These are phyloP conservation scores for Mucuna pruriens DNA, from an alignment of 306 rosid genomes.

Conservation along the genomic window DNA sequence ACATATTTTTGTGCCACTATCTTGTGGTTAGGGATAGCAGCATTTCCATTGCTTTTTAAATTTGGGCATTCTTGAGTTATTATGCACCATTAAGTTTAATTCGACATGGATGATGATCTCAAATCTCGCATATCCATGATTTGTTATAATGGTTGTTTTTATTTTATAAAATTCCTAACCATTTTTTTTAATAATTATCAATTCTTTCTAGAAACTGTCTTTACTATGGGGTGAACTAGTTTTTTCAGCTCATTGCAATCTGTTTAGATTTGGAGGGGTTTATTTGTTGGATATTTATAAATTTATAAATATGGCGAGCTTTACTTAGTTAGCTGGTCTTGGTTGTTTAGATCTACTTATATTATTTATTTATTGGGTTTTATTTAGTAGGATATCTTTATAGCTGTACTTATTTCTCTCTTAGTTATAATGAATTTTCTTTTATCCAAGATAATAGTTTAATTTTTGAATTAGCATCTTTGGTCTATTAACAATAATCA, in stretches of 20 bases:
- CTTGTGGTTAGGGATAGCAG: slow-evolving; percentile 24
- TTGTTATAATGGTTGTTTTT: slow-evolving; percentile 1
- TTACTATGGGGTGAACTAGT: slow-evolving; percentile 2
- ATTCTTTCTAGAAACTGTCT: background rate
- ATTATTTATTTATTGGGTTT: slow-evolving; percentile 1
- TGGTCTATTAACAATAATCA: background rate
- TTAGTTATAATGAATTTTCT: background rate
- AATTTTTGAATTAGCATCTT: background rate
- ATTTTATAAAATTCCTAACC: background rate
- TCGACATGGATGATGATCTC: background rate
- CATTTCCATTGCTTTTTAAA: slow-evolving; percentile 16
- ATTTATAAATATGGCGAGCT: background rate
- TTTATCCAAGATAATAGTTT: background rate
- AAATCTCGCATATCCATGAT: background rate
- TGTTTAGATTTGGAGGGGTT: slow-evolving; percentile 19
- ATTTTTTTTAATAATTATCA: background rate
- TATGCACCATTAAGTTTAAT: background rate
- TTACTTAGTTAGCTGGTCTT: background rate
- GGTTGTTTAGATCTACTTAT: background rate
- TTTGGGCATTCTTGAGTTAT: slow-evolving; percentile 5
- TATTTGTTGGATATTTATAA: background rate
- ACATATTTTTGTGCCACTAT: slow-evolving; percentile 8
- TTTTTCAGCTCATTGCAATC: background rate
- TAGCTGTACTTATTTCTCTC: slow-evolving; percentile 2
- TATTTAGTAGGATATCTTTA: background rate